Evolutionary conservation across 352 stramenopile species (phyloP).

Genomic region (Chrysophaeum taylorii): DNA sequence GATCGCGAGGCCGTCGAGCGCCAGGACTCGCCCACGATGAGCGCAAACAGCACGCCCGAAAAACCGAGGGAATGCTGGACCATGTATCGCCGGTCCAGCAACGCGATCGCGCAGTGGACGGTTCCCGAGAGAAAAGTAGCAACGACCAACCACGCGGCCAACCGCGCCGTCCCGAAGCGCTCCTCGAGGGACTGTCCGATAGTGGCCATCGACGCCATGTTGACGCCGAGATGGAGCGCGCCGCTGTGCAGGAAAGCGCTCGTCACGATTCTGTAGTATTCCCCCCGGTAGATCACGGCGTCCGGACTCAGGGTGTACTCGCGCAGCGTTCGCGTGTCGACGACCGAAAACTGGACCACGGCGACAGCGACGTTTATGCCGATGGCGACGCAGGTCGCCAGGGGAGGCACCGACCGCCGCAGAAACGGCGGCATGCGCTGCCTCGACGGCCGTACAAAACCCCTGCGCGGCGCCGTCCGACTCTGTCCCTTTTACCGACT

Average conservation of each 20-base stretch:
- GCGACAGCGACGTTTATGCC: background rate
- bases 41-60: constrained; percentile 55
- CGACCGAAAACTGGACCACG: background rate
- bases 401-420: too few species aligned
- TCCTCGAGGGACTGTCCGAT: constrained; percentile 43
- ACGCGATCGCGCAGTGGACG: constrained; percentile 39
- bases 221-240: constrained; percentile 56
- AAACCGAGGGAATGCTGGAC: constrained; percentile 49
- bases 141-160: constrained; percentile 38
- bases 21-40: constrained; percentile 51
- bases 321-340: background rate
- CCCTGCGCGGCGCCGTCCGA: too few species aligned
- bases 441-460: too few species aligned
- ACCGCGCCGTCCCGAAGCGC: constrained; percentile 39
- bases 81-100: constrained; percentile 29
- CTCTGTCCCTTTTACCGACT: too few species aligned
- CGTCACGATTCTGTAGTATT: constrained; percentile 52
- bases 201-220: constrained; percentile 46
- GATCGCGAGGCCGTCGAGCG: constrained; percentile 27
- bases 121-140: constrained; percentile 40
- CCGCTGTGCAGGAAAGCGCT: constrained; percentile 49
- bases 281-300: constrained; percentile 18
- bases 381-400: too few species aligned
- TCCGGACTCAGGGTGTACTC: background rate
- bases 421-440: too few species aligned